Base-by-base conservation (phyloP, 768 basidiomycete genomes). In the Crucibulum laeve region DNA sequence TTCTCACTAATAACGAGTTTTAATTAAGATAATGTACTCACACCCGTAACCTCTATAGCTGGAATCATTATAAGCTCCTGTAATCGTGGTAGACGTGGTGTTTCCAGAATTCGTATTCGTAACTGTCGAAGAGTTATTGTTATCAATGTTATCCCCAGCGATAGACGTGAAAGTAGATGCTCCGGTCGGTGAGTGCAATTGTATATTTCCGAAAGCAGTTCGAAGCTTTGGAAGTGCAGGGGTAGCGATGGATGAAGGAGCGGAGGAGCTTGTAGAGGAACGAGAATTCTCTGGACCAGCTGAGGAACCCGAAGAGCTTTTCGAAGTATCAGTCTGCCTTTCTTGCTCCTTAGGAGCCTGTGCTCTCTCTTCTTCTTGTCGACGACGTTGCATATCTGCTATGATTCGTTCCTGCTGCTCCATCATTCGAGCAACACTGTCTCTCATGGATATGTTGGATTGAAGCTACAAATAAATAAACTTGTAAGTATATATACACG, bases 71-170 rank as follows among this genome's bases (percentile, higher is more conserved):
- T 41, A 51, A 14, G 58, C 55, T 41, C 52, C 48, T 14, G 44
- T 45, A 14, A 51, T 53, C 21, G 38, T 51, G 23, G 53, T 56
- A 4, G 41, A 55, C 18, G 45, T 55, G 7, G 52, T 47, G 43
- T 55, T 53, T 4, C 54, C 58, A 6, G 47, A 45, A 33, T 55
- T 51, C 5, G 47, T 52, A 21, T 44, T 49, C 24, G 51, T 47
- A 6, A 50, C 30, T 28, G 49, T 53, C 23, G 37, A 45, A 24
- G 50, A 48, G 7, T 46, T 46, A 48, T 53, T 47, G 4, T 13
- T 43, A 19, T 23, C 25, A 41, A 22, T 30, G 3, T 43, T 19
- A 42, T 43, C 22, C 40, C 48, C 15, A 19, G 25, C 40, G 45
- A 46, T 11, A 18, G 50, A 38, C 19, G 38, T 44, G 21, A 44